These are phyloP conservation scores for Phaffomyces opuntiae DNA, from an alignment of 805 yeast genomes.

Conservation along the genomic window DNA sequence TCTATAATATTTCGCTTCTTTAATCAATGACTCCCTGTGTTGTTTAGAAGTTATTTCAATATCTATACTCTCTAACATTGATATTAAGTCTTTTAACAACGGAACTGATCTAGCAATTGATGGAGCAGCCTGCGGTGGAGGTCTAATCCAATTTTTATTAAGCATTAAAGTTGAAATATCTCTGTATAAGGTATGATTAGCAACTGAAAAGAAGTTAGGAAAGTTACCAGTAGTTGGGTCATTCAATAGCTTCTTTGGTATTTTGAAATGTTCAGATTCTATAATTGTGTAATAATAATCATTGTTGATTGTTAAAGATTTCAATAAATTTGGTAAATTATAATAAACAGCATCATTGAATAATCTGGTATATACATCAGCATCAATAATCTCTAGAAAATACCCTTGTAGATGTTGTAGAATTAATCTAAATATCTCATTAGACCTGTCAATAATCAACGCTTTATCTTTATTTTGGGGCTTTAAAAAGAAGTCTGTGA, in stretches of 20 bases:
- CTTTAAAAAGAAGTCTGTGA: constrained; percentile 59
- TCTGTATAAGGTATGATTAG: constrained; percentile 43
- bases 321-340: constrained; percentile 50
- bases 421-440: constrained; percentile 59
- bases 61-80: constrained; percentile 47
- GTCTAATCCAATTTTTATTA: constrained; percentile 47
- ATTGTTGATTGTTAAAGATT: constrained; percentile 36
- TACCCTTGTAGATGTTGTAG: constrained; percentile 79
- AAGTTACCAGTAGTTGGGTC: constrained; percentile 49
- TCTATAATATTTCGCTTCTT: constrained; percentile 73
- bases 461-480: constrained; percentile 31
- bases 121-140: constrained; percentile 70
- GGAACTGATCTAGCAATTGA: constrained; percentile 25
- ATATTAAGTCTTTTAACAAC: constrained; percentile 32
- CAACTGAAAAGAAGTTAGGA: constrained; percentile 71
- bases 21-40: constrained; percentile 50
- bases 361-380: constrained; percentile 52
- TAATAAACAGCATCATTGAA: constrained; percentile 70
- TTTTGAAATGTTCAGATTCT: constrained; percentile 52
- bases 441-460: constrained; percentile 68
- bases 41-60: constrained; percentile 40
- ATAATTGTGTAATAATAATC: constrained; percentile 48
- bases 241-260: constrained; percentile 48
- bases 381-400: constrained; percentile 50
- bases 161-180: constrained; percentile 39